A percentile compares a stretch with the other conserved stretches of the same genome.
Evolutionary conservation across 176 grass and related monocot genomes (phyloP).

Genomic region (Avena atlantica): DNA sequence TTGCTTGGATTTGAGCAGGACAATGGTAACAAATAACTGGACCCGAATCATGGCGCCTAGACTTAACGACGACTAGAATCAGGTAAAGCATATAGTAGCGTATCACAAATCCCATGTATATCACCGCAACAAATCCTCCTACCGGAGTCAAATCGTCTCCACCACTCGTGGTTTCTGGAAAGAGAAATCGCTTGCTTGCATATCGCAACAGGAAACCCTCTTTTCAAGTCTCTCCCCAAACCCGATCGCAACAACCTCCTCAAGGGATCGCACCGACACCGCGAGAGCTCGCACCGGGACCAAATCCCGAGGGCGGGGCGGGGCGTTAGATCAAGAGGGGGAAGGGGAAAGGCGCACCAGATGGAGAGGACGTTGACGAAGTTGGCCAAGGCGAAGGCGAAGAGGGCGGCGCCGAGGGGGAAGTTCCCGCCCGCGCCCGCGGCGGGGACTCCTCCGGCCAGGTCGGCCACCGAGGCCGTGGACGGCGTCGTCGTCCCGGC

Average conservation of each 20-base stretch:
- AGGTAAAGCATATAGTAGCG: no score
- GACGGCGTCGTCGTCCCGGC: conserved; percentile 47
- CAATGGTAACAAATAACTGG: no score
- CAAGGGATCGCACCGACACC: conserved; percentile 16
- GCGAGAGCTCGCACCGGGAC: neutral
- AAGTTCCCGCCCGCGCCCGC: conserved; percentile 51
- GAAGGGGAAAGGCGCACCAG: conserved; percentile 53
- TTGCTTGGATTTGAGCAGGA: no score
- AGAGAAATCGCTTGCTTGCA: neutral
- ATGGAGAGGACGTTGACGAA: conserved; percentile 83
- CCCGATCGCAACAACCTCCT: conserved; percentile 38
- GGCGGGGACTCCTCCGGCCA: conserved; percentile 32
- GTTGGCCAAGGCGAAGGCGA: conserved; percentile 79
- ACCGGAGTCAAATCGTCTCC: neutral
- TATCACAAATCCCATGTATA: neutral
- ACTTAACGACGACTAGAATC: no score
- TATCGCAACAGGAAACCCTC: conserved; percentile 18
- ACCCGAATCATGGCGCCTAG: no score
- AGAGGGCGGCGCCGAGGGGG: conserved; percentile 70
- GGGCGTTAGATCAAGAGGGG: conserved; percentile 24
- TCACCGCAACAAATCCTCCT: neutral
- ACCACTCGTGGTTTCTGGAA: neutral
- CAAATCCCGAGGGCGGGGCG: neutral
- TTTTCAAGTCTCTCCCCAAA: neutral
- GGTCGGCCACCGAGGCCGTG: conserved; percentile 12